These are phyloP conservation scores for Fusarium hostae DNA, from an alignment of 2,329 filamentous ascomycete species.

Conservation along the genomic window DNA sequence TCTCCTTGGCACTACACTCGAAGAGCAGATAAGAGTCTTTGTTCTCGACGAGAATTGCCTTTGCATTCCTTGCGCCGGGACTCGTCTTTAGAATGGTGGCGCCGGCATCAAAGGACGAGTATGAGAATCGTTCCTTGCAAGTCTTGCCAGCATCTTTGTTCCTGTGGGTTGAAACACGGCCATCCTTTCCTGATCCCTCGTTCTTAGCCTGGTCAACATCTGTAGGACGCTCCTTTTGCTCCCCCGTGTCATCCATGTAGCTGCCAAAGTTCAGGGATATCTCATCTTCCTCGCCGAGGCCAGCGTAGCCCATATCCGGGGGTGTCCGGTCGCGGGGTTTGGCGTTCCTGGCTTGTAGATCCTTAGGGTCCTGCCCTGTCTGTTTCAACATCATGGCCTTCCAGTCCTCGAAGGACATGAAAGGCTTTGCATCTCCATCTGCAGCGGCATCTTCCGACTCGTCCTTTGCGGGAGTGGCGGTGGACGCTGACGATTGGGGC, in stretches of 20 bases:
- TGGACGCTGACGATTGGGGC: slow-evolving; percentile 2
- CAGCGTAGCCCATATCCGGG: slow-evolving; percentile 77
- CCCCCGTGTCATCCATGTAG: slow-evolving; percentile 41
- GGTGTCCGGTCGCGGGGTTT: slow-evolving; percentile 61
- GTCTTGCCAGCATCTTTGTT: slow-evolving; percentile 97
- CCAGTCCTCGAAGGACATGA: slow-evolving; percentile 98
- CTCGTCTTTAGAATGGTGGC: slow-evolving; percentile 94
- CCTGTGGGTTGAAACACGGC: slow-evolving; percentile 67
- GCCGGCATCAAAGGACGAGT: slow-evolving; percentile 96
- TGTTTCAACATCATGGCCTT: slow-evolving; percentile 92
- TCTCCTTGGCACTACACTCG: slow-evolving; percentile 86
- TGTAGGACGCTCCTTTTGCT: slow-evolving; percentile 10
- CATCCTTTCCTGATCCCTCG: slow-evolving; percentile 53
- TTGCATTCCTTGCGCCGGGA: slow-evolving; percentile 84
- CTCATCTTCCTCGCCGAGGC: slow-evolving; percentile 87
- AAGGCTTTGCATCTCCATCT: slow-evolving; percentile 59
- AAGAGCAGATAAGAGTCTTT: slow-evolving; percentile 99
- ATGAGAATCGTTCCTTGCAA: slow-evolving; percentile 97
- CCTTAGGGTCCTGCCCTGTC: slow-evolving; percentile 77
- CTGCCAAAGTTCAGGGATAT: slow-evolving; percentile 71
- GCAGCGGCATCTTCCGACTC: slow-evolving; percentile 22
- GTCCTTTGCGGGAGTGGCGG: slow-evolving; percentile 6
- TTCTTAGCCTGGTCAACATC: slow-evolving; percentile 24
- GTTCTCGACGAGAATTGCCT: slow-evolving; percentile 91
- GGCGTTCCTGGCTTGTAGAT: slow-evolving; percentile 72